phyloP scores from a whole-genome alignment of 2,329 filamentous ascomycete genomes.

The Helicocarpus griseus region DNA sequence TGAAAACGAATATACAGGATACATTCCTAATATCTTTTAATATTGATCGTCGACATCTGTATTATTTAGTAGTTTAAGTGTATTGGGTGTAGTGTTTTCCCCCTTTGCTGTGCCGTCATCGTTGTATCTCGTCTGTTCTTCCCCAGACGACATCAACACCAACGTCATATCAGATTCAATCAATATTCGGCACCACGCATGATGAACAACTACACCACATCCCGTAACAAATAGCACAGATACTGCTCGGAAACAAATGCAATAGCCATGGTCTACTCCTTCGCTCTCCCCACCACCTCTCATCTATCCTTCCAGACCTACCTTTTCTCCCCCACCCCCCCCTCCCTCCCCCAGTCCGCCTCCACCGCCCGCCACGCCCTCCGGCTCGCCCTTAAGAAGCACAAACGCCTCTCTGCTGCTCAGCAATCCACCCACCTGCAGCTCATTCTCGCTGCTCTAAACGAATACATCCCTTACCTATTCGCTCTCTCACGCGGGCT shows the following conservation, averaged over 20 bases:
- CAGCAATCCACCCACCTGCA: conserved; percentile 63
- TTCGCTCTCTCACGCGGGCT: conserved; percentile 66
- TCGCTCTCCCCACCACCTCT: conserved; percentile 80
- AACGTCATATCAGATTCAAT: background rate
- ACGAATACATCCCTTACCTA: conserved; percentile 74
- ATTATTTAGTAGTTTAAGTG: no score
- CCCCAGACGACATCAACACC: background rate
- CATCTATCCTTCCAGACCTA: conserved; percentile 70
- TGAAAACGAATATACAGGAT: no score
- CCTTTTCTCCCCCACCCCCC: conserved; percentile 73
- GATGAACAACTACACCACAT: background rate
- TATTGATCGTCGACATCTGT: no score
- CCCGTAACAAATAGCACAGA: background rate
- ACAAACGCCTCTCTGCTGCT: conserved; percentile 71
- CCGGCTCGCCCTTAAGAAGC: conserved; percentile 72
- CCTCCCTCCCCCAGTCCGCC: conserved; percentile 72
- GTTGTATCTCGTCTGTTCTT: no score
- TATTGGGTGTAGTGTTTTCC: background rate
- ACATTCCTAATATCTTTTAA: no score
- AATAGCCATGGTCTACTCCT: conserved; percentile 72
- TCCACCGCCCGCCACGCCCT: conserved; percentile 78
- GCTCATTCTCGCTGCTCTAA: conserved; percentile 58
- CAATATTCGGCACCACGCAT: background rate
- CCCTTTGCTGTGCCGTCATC: background rate
- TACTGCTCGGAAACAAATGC: background rate